A percentile compares a stretch with the other conserved stretches of the same genome.
These are phyloP conservation scores for Phycomyces nitens DNA, from an alignment of 192 early-diverging fungal genomes.

Conservation along the genomic window DNA sequence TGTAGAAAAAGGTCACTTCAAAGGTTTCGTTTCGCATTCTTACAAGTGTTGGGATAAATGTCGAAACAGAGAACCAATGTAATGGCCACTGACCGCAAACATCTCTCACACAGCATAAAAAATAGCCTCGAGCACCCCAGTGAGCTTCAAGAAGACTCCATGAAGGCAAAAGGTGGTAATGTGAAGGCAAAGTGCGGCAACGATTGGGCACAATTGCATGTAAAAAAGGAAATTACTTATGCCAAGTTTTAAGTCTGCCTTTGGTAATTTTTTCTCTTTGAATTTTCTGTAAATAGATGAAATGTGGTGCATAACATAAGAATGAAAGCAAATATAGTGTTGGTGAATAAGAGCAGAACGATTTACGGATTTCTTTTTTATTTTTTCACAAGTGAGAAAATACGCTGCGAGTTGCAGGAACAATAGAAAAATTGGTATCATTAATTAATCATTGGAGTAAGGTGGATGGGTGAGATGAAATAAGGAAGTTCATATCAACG, in stretches of 20 bases:
- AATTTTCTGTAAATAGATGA: slow-evolving; percentile 1
- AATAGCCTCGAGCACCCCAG: no score
- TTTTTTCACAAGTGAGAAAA: no score
- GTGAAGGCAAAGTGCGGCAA: not conserved
- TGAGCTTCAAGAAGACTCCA: no score
- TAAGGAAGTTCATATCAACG: not conserved
- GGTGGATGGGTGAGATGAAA: no score
- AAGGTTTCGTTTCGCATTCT: slow-evolving; percentile 1
- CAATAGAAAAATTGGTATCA: no score
- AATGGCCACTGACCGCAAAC: no score
- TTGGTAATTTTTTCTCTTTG: slow-evolving; percentile 4
- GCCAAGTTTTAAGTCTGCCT: slow-evolving; percentile 5
- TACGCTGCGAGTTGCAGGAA: no score
- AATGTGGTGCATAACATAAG: slow-evolving; percentile 3
- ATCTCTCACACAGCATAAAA: no score
- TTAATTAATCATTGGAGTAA: no score
- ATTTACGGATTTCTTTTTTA: not conserved
- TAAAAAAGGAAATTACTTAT: not conserved
- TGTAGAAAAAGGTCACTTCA: slow-evolving; percentile 4
- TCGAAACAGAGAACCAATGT: no score
- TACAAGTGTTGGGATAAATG: no score
- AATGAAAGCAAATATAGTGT: not conserved
- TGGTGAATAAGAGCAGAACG: not conserved
- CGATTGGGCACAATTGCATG: not conserved
- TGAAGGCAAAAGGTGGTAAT: slow-evolving; percentile 4